Evolutionary conservation across 129 eudicot species (phyloP), one percentile per base, ranked within the genome.

Genomic region (Tanacetum coccineum): DNA sequence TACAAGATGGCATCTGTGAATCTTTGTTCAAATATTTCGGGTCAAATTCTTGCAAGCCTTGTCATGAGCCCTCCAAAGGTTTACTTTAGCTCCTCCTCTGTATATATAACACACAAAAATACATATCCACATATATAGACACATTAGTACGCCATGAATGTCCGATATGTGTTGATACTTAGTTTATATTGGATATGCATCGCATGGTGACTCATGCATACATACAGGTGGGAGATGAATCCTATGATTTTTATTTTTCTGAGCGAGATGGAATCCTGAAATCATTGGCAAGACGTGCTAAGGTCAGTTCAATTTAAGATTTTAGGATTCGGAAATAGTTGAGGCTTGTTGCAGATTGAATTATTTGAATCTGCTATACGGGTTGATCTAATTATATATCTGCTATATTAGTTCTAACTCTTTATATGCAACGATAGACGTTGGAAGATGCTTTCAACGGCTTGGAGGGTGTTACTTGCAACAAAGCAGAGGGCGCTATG

Each of bases 41-140:
- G 99, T 70, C 99, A 93, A 79, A 84, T 93, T 73, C 96, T 93
- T 65, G n/a, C n/a, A n/a, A n/a, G n/a, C n/a, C n/a, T n/a, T n/a
- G n/a, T n/a, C n/a, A n/a, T n/a, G n/a, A n/a, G n/a, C n/a, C 84
- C 95, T 32, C 39, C 99, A 19, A 89, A 94, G 92, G 97, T 90
- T 12, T 56, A 47, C 15, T 2, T 61, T n/a, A 13, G 10, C 13
- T 67, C 17, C 30, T 57, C 21, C 40, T 55, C 4, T 66, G 13
- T 51, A 2, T 64, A 15, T 65, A 65, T 8, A 44, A n/a, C 39
- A 32, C 39, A 4, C 4, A 32, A 32, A 30, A 32, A 32, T 32
- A 32, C 39, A 32, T 32, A 32, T 32, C 39, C 39, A 32, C 39
- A 32, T 8, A 32, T 6, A 14, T 11, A 64, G 3, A 15, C 32